These are phyloP conservation scores for Didymella exigua DNA, from an alignment of 2,329 filamentous ascomycete genomes.

Conservation along the genomic window DNA sequence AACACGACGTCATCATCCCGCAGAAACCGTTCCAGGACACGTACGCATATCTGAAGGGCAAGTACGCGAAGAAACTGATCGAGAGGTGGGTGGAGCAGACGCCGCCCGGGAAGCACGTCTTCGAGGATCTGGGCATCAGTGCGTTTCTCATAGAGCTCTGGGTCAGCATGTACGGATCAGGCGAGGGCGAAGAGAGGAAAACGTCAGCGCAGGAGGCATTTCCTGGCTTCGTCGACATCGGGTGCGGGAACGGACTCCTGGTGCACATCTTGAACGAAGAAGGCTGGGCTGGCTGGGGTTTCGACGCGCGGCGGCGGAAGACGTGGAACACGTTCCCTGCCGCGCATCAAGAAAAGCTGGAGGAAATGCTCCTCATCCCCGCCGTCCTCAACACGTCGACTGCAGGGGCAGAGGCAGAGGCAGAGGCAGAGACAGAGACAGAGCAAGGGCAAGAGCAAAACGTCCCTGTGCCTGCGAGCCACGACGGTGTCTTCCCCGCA, in stretches of 20 bases:
- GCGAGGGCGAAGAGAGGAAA: constrained; percentile 5
- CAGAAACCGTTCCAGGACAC: constrained; percentile 80
- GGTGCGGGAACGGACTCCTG: constrained; percentile 91
- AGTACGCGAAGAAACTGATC: constrained; percentile 74
- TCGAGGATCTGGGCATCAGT: constrained; percentile 89
- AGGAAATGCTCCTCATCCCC: constrained; percentile 67
- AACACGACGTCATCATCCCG: constrained; percentile 81
- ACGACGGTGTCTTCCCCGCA: constrained; percentile 69
- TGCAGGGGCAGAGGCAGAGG: background rate
- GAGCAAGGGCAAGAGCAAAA: background rate
- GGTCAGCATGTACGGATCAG: constrained; percentile 73
- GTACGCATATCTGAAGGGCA: constrained; percentile 78
- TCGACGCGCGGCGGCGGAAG: constrained; percentile 84
- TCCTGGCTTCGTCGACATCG: constrained; percentile 93
- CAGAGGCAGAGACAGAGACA: background rate
- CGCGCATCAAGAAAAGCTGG: constrained; percentile 56
- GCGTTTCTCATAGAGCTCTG: constrained; percentile 93
- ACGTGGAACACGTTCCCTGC: constrained; percentile 78
- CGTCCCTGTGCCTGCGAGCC: constrained; percentile 29
- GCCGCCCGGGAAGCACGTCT: constrained; percentile 89
- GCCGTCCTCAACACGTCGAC: constrained; percentile 42
- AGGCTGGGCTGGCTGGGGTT: constrained; percentile 85
- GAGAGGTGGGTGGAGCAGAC: constrained; percentile 84
- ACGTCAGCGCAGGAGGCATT: constrained; percentile 55
- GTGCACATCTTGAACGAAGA: constrained; percentile 81